Evolutionary conservation across 1,284 basidiomycete genomes (phyloP), one percentile per base, ranked within the genome.

Genomic region (Ganoderma multipileum): DNA sequence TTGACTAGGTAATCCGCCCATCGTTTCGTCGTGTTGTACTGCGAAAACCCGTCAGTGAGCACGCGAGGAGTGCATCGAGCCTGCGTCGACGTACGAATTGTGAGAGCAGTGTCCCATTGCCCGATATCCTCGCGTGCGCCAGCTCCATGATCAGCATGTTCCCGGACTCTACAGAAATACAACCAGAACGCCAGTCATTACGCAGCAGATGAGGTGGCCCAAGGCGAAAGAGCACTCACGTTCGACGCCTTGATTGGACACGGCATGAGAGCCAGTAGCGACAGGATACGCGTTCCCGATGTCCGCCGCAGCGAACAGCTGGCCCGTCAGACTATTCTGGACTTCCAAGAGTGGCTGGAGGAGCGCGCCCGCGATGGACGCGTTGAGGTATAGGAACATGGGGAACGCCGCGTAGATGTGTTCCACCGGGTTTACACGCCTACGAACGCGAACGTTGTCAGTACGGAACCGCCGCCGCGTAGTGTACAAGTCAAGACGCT

Each of bases 111-210:
- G 85, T 84, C 8, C 76, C 81, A 72, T 91, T 89, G 12, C 84
- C 83, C 0, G 88, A 84, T 61, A 84, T 84, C 70, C 89, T 86
- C 2, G 88, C 88, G 76, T 91, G 90, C 65, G 88, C 89, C 65
- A 91, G 79, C 28, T 68, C 11, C 89, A 92, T 91, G 75, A 93
- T 91, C 20, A 93, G 78, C 90, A 91, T 91, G 73, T 91, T 91
- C 11, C 89, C 89, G 60, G 87, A 86, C 76, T 91, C 89, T 90
- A 54, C 11, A 20, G 1, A 14, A 26, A 52, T 1, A 12, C 11
- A 12, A 5, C 20, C 6, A 14, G 23, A 18, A 3, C 9, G 23
- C 38, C 11, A 16, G 30, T 59, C 16, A 23, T 5, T 14, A 36
- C n/a, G 39, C 36, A 12, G n/a, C 7, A 0, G 11, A 23, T 14